Evolutionary conservation across 768 basidiomycete species (phyloP), one percentile per base, ranked within the genome.

Genomic region (Stropharia rugosoannulata): DNA sequence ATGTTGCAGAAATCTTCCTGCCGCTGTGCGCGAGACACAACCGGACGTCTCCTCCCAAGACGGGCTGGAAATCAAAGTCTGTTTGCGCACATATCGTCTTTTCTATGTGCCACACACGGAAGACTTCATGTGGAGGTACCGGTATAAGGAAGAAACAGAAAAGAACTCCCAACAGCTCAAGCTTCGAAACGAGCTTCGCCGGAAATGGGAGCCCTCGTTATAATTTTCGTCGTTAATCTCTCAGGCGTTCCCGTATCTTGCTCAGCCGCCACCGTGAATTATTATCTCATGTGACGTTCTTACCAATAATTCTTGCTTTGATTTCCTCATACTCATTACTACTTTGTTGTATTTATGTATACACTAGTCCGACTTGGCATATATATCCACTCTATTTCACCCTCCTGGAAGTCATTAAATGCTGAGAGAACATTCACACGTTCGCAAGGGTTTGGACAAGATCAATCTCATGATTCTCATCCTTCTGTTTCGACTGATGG

Each of bases 61-160:
- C 32, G 80, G 80, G 3, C 78, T 95, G 15, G 90, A 93, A 69
- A 90, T 92, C 66, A 88, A 88, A 59, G 82, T 97, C 54, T 96
- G 95, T 70, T 79, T 93, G 36, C 79, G 86, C 55, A 90, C 87
- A 8, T 93, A 93, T 68, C 79, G 87, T 35, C 70, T 93, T 12
- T 94, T 95, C 75, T 93, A 85, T 66, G 89, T 89, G 5, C 75
- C 89, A 2, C 66, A 75, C 22, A 85, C 85, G 43, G 89, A 87
- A 61, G 89, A 89, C 58, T 77, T 80, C 55, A 69, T 88, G 52
- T 81, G 79, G 74, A 80, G 79, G 52, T 64, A 75, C 12, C 69
- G 75, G 19, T 67, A 68, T 0, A 66, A 69, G 22, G 75, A 73
- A 1, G 82, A 84, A 59, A 67, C 67, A 27, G 72, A 72, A 46